A percentile compares a stretch with the other conserved stretches of the same genome.
Conservation (phyloP, 441 rosid genomes). For the Brassica hybrid region DNA sequence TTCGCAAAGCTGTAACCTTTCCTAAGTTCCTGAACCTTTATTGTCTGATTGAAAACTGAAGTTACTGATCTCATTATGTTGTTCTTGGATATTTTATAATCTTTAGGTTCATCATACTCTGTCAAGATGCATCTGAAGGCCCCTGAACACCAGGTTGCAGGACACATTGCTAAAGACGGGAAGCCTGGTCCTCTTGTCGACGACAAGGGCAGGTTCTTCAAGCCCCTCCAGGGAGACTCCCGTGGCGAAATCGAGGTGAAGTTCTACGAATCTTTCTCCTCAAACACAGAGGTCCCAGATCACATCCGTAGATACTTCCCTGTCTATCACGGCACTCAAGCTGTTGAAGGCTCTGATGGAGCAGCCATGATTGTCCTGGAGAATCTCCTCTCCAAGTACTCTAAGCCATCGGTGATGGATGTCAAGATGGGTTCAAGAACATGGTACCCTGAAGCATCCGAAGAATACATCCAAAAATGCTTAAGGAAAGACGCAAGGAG, state of each 20-base stretch:
- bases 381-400: slow-evolving; percentile 50
- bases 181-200: slow-evolving; percentile 83
- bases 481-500: slow-evolving; percentile 62
- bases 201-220: slow-evolving; percentile 85
- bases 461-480: slow-evolving; percentile 72
- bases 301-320: slow-evolving; percentile 80
- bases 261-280: slow-evolving; percentile 74
- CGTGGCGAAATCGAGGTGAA: slow-evolving; percentile 76
- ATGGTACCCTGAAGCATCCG: slow-evolving; percentile 86
- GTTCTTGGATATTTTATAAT: no score
- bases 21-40: not conserved
- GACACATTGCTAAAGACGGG: slow-evolving; percentile 73
- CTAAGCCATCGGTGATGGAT: slow-evolving; percentile 79
- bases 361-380: slow-evolving; percentile 75
- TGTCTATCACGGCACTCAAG: slow-evolving; percentile 68
- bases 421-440: slow-evolving; percentile 94
- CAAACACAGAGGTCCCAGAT: slow-evolving; percentile 64
- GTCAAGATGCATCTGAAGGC: slow-evolving; percentile 65
- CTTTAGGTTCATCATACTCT: slow-evolving; percentile 31
- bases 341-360: slow-evolving; percentile 83
- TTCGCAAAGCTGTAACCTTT: no score
- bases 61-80: not conserved
- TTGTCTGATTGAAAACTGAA: not conserved
- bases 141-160: slow-evolving; percentile 98
- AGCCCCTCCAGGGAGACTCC: slow-evolving; percentile 77